Base-by-base conservation (phyloP, 1,284 basidiomycete species). In the Ustilago xerochloae region DNA sequence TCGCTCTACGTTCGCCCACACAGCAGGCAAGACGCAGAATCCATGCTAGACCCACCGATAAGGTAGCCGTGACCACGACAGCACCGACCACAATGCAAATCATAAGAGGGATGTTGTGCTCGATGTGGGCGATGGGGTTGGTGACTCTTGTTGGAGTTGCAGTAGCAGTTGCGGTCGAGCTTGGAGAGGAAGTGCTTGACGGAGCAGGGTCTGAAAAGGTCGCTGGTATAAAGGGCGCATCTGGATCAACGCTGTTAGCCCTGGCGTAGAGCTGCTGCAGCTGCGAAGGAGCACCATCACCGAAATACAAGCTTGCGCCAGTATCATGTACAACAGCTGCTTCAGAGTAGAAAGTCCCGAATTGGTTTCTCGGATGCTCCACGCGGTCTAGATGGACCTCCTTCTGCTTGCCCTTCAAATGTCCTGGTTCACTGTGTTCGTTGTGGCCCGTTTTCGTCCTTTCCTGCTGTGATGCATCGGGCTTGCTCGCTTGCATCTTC, bases 21-120 rank as follows among this genome's bases (percentile, higher is more conserved):
- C 63, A 72, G 59, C 69, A 72, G 53, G 50, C 55, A 28, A 63
- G 53, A 32, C 69, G 63, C 36, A 72, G 47, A 7, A 72, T 4
- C 77, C 77, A 79, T 2, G 75, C 75, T 6, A 75, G 55, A 6
- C 63, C 63, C 18, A 74, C 67, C 5, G 63, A 55, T 6, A 79
- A 41, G 1, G 64, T 78, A 1, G 70, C 63, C 15, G 61, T 48
- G 7, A 69, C 51, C 1, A 79, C 51, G 13, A 79, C 45, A n/a
- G 66, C 62, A 24, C 75, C 71, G 15, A 79, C 46, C 13, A 73
- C 63, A n/a, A 79, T 64, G 38, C 70, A 62, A 18, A 79, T 38
- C 24, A 75, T 58, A 28, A 78, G 52, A 6, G 72, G 77, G 2
- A 43, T 49, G 48, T 75, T 79, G 65, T 71, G 68, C 26, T 50